Evolutionary conservation across 352 stramenopile genomes (phyloP).

Genomic region (Pythium guiyangense): DNA sequence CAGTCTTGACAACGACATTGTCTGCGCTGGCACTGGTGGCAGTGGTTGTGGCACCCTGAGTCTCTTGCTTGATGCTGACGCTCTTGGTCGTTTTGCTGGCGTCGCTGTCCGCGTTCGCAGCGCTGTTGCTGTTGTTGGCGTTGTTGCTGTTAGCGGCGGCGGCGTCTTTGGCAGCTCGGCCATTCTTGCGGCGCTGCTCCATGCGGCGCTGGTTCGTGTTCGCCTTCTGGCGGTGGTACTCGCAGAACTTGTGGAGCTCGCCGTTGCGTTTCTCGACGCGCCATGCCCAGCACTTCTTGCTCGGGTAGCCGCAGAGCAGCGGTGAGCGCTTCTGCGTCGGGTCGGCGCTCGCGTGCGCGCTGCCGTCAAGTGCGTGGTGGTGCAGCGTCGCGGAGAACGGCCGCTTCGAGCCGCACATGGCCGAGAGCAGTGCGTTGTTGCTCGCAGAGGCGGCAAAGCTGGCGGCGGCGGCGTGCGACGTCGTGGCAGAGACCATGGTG

Average conservation of each 20-base stretch:
- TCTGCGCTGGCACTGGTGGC: background rate
- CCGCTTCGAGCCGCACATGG: constrained; percentile 12
- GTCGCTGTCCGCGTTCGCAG: constrained; percentile 8
- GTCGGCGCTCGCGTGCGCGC: constrained; percentile 5
- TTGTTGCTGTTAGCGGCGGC: constrained; percentile 4
- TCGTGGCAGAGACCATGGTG: background rate
- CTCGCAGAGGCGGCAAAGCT: background rate
- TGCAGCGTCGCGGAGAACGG: constrained; percentile 11
- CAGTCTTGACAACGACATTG: background rate
- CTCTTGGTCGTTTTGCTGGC: background rate
- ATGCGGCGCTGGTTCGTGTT: constrained; percentile 84
- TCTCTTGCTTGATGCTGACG: constrained; percentile 8
- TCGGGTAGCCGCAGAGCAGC: constrained; percentile 65
- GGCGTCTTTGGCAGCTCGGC: constrained; percentile 12
- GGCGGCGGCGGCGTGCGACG: background rate
- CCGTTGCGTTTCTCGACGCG: constrained; percentile 80
- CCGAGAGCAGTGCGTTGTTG: constrained; percentile 7
- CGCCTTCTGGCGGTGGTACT: constrained; percentile 82
- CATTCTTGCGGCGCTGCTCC: constrained; percentile 75
- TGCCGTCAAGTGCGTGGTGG: background rate
- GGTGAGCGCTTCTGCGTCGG: constrained; percentile 42
- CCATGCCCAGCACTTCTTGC: constrained; percentile 82
- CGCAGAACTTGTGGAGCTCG: constrained; percentile 83
- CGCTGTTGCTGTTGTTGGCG: constrained; percentile 10
- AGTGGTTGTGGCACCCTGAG: too few species aligned